Evolutionary conservation across 1,284 basidiomycete species (phyloP).

Genomic region (Ganoderma meredithae): DNA sequence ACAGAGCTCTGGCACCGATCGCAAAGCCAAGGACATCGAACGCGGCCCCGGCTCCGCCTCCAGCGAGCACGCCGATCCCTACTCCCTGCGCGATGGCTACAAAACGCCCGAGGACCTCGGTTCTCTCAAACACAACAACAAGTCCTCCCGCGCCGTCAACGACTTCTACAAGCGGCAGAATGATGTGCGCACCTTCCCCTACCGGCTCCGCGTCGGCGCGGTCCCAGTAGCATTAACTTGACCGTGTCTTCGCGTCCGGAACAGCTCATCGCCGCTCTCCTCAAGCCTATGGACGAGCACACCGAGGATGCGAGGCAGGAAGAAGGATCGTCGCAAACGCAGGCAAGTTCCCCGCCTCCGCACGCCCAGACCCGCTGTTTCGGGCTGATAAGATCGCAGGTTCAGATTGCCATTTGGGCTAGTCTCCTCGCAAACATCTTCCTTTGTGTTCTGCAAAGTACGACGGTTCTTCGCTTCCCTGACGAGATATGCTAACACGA

Average conservation of each 20-base stretch:
- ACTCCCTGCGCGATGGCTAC: slow-evolving; percentile 14
- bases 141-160: neutral
- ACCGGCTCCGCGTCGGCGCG: neutral
- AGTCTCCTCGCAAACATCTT: slow-evolving; percentile 81
- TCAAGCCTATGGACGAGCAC: slow-evolving; percentile 91
- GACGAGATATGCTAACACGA: slow-evolving; percentile 12
- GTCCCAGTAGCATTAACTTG: neutral
- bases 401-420: slow-evolving; percentile 90
- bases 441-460: slow-evolving; percentile 75
- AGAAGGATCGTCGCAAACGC: slow-evolving; percentile 67
- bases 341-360: slow-evolving; percentile 52
- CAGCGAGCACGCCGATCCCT: slow-evolving; percentile 13
- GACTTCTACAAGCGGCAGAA: slow-evolving; percentile 19
- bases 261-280: slow-evolving; percentile 81
- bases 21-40: slow-evolving; percentile 11
- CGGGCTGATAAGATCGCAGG: slow-evolving; percentile 49
- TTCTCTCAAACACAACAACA: neutral
- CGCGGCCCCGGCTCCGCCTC: slow-evolving; percentile 5
- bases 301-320: slow-evolving; percentile 75
- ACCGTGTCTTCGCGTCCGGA: neutral
- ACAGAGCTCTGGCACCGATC: slow-evolving; percentile 14
- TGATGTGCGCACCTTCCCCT: slow-evolving; percentile 5
- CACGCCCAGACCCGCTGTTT: neutral
- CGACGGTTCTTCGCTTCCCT: slow-evolving; percentile 31
- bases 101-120: slow-evolving; percentile 15